Evolutionary conservation across 495 filamentous ascomycete genomes (phyloP), one percentile per base, ranked within the genome.

Genomic region (Xylaria palmicola): DNA sequence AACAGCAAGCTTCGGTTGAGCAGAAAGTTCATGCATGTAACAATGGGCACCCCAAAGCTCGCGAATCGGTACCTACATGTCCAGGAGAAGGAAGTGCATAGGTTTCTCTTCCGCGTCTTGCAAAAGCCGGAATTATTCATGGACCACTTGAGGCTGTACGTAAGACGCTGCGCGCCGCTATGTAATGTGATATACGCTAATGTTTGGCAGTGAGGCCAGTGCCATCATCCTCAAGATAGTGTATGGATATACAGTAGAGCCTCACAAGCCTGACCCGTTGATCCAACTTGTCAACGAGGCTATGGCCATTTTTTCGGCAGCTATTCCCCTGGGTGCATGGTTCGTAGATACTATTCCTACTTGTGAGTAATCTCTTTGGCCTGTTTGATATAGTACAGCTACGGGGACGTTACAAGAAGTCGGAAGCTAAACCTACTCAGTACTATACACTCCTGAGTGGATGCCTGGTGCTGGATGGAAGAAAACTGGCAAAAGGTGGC

Each of bases 211-310:
- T 79, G 73, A 64, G 50, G 71, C 75, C 6, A 77, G 72, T 6
- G 74, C 68, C 0, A 59, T 82, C 9, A 79, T 82, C 12, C 62
- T 83, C 0, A 77, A 79, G 22, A 67, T 78, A 8, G 64, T 66
- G 6, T 83, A 83, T 50, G 79, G 77, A 7, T 82, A 83, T 45
- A 78, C 65, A 0, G 67, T 75, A 22, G 75, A 81, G 17, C 65
- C 72, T 1, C 58, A 71, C 36, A 56, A 62, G 19, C 32, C 20
- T 0, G 81, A 83, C 52, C 76, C 74, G 13, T 59, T 83, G 0
- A 72, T 83, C 1, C 60, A 78, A 15, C 39, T 77, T 1, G 71
- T 68, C 0, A 71, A 71, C 15, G 34, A 67, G 9, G 66, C 74
- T 2, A 61, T 81, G 64, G 58, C 59, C 0, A 51, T 77, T 0